These are phyloP conservation scores for Metarhizium album DNA, from an alignment of 2,329 filamentous ascomycete genomes.

Conservation along the genomic window DNA sequence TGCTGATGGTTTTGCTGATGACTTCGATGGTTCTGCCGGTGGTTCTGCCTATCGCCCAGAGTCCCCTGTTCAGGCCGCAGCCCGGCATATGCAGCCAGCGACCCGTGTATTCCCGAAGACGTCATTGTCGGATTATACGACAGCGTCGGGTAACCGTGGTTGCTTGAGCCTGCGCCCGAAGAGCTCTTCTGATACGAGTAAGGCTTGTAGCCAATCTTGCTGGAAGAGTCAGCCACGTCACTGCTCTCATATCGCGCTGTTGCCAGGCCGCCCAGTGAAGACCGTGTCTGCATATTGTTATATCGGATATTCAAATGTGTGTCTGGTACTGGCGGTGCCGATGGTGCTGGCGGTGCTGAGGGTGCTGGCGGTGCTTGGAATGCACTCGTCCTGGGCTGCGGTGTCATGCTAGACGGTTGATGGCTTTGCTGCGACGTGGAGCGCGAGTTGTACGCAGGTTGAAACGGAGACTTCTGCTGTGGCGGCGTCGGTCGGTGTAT, in stretches of 20 bases:
- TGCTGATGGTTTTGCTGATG: not conserved
- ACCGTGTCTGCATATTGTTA: not conserved
- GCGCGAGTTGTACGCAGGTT: slow-evolving; percentile 15
- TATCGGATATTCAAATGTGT: slow-evolving; percentile 1
- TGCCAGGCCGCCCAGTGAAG: not conserved
- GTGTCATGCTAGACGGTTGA: not conserved
- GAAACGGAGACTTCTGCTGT: slow-evolving; percentile 20
- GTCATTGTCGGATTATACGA: not conserved
- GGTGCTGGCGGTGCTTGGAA: slow-evolving; percentile 5
- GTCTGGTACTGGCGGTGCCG: slow-evolving; percentile 1
- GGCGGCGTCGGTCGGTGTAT: slow-evolving; percentile 14
- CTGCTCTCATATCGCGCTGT: slow-evolving; percentile 7
- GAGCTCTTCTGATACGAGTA: slow-evolving; percentile 19
- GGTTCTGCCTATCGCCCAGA: not conserved
- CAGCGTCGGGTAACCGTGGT: slow-evolving; percentile 12
- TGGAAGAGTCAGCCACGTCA: slow-evolving; percentile 2
- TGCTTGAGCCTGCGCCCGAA: slow-evolving; percentile 1
- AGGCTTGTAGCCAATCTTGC: slow-evolving; percentile 21
- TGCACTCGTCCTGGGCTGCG: slow-evolving; percentile 3
- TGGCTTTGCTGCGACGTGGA: slow-evolving; percentile 25
- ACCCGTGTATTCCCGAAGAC: not conserved
- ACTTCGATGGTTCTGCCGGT: not conserved
- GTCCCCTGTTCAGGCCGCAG: not conserved
- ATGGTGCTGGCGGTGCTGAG: too few species aligned
- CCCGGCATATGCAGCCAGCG: not conserved